These are phyloP conservation scores for Termitomyces sp. DNA, from an alignment of 768 basidiomycete species.

Conservation along the genomic window DNA sequence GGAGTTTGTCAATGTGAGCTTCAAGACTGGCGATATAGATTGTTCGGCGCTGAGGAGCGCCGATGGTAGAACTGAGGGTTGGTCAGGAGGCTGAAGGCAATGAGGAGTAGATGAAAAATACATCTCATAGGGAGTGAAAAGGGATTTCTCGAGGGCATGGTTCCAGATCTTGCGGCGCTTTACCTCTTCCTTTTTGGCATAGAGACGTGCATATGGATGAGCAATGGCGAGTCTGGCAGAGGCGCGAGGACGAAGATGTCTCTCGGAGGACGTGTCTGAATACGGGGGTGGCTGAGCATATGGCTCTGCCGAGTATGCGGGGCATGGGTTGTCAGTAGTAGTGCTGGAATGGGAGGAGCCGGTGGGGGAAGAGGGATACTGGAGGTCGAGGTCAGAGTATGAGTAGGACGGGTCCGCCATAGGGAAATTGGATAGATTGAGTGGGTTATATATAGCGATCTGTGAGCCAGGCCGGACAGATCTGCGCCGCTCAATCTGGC, in stretches of 20 bases:
- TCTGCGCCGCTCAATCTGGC: not conserved
- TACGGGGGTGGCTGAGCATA: conserved; percentile 3
- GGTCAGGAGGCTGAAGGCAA: conserved; percentile 1
- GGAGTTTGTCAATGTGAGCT: conserved; percentile 66
- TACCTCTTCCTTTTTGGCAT: conserved; percentile 57
- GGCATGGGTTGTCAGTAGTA: conserved; percentile 4
- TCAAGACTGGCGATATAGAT: conserved; percentile 74
- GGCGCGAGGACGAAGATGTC: conserved; percentile 1
- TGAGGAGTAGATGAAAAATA: conserved; percentile 18
- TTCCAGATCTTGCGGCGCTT: conserved; percentile 79
- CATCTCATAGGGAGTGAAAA: conserved; percentile 69
- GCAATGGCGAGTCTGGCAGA: conserved; percentile 29
- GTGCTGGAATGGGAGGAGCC: conserved; percentile 6
- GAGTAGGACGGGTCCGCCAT: conserved; percentile 8
- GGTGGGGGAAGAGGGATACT: conserved; percentile 10
- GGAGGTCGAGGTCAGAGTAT: conserved; percentile 5
- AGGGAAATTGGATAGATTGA: not conserved
- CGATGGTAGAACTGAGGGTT: conserved; percentile 53
- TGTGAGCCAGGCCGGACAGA: not conserved
- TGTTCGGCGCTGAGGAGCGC: conserved; percentile 63
- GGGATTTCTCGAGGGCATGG: conserved; percentile 68
- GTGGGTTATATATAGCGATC: conserved; percentile 6
- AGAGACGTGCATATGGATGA: conserved; percentile 69
- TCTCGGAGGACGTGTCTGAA: not conserved
- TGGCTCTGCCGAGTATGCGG: conserved; percentile 3